A percentile compares a stretch with the other conserved stretches of the same genome.
These are phyloP conservation scores for Phoenix dactylifera DNA, from an alignment of 176 grass and related monocot genomes.

Conservation along the genomic window DNA sequence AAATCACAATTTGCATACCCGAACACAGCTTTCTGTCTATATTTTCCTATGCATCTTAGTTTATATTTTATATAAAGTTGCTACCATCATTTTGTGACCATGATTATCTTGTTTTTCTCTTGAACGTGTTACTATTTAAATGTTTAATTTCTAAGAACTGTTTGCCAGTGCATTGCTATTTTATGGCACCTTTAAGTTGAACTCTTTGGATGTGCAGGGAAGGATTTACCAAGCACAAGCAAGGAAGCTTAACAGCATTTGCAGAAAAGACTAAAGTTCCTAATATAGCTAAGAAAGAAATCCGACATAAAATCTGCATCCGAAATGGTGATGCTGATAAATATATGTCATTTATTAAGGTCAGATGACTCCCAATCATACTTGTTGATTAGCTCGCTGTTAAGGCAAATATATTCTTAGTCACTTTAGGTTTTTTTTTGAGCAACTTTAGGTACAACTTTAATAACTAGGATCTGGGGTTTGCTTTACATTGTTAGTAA, in stretches of 20 bases:
- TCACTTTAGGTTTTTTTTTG: neutral
- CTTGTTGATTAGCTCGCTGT: neutral
- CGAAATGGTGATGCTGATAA: constrained; percentile 32
- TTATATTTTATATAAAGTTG: too few species aligned
- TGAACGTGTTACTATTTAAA: too few species aligned
- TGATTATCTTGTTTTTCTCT: too few species aligned
- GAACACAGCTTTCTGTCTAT: too few species aligned
- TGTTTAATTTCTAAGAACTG: too few species aligned
- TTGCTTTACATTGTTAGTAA: too few species aligned
- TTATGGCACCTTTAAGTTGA: neutral
- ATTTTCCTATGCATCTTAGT: too few species aligned
- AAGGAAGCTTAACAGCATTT: constrained; percentile 12
- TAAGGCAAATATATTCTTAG: neutral
- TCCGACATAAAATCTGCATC: constrained; percentile 3
- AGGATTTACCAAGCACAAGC: constrained; percentile 22
- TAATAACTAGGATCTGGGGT: too few species aligned
- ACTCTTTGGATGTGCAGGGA: constrained; percentile 31
- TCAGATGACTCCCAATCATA: constrained; percentile 16
- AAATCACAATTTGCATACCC: too few species aligned
- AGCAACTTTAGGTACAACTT: too few species aligned
- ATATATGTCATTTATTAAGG: constrained; percentile 65
- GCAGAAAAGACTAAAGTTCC: constrained; percentile 9
- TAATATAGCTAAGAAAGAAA: constrained; percentile 11
- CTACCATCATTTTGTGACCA: too few species aligned
- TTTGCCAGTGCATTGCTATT: too few species aligned